Base-by-base conservation (phyloP, 768 basidiomycete species). In the Cystofilobasidium ferigula region DNA sequence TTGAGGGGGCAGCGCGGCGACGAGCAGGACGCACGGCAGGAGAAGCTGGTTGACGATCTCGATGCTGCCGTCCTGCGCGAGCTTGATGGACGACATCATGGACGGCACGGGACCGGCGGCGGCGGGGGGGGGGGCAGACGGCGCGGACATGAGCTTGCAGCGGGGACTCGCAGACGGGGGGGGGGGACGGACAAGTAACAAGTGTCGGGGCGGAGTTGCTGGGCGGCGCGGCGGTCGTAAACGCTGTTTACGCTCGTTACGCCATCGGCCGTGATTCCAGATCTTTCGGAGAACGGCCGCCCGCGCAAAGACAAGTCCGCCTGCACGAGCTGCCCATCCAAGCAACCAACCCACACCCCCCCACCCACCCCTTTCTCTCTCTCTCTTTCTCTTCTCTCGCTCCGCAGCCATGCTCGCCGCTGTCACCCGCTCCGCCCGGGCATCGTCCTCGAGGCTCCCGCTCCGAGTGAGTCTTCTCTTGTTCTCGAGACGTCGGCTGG, bases 31-130 rank as follows among this genome's bases (percentile, higher is more conserved):
- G 70, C 54, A 76, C 76, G 91, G 92, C 10, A 94, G 79, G 6
- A 92, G 76, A 7, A 94, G 82, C 79, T 95, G 92, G 78, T 97
- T 86, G 62, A 95, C 82, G 70, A 97, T 94, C 76, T 91, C 85
- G 66, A 95, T 82, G 68, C 79, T 77, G 71, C 80, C 78, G 12
- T 79, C 79, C 40, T 78, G 76, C 48, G 71, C 71, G 34, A 78
- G 70, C 61, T 74, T 56, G 65, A 77, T 71, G 5, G 74, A 76
- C 14, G 76, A 75, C 75, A 77, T 76, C 76, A 77, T 77, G n/a
- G 67, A n/a, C 45, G 45, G 45, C n/a, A 40, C 38, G 38, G 38
- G 38, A 8, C 9, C 8, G 38, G 45, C 6, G 4, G 45, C 45
- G 45, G 45, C 45, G 30, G 67, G 61, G 48, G 62, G 35, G 38